phyloP scores from a whole-genome alignment of 2,329 filamentous ascomycete species.

The Didymella lethalis region DNA sequence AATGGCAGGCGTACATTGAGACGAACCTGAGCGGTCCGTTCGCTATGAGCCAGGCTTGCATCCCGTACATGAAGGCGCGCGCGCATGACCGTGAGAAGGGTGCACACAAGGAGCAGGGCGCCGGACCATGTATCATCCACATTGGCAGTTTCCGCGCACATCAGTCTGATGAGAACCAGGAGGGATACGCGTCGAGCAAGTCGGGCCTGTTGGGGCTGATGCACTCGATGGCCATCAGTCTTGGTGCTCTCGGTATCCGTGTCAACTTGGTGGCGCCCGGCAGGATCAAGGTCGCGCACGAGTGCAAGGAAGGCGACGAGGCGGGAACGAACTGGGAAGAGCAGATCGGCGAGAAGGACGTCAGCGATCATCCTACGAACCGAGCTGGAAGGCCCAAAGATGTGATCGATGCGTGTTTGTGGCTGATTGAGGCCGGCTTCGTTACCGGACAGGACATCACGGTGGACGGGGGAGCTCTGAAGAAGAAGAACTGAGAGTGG shows the following conservation, averaged over 20 bases:
- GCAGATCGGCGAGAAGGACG: constrained; percentile 51
- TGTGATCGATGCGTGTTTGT: constrained; percentile 55
- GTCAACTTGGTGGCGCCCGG: constrained; percentile 60
- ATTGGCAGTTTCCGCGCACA: constrained; percentile 58
- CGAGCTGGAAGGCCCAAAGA: constrained; percentile 57
- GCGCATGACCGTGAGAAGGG: constrained; percentile 36
- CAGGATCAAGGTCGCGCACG: constrained; percentile 58
- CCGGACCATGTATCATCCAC: constrained; percentile 58
- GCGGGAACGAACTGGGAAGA: constrained; percentile 51
- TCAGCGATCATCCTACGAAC: constrained; percentile 55
- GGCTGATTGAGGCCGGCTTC: constrained; percentile 51
- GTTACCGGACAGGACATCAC: constrained; percentile 51
- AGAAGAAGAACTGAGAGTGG: constrained; percentile 41
- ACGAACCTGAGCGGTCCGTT: constrained; percentile 59
- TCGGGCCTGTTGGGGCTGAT: constrained; percentile 61
- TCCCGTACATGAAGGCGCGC: constrained; percentile 57
- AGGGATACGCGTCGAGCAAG: constrained; percentile 62
- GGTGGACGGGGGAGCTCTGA: constrained; percentile 49
- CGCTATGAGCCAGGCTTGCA: constrained; percentile 56
- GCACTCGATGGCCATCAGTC: constrained; percentile 59
- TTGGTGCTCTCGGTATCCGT: constrained; percentile 55
- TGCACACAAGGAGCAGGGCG: constrained; percentile 38
- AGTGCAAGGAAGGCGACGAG: constrained; percentile 56
- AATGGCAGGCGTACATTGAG: constrained; percentile 58
- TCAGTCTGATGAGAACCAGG: constrained; percentile 58